Evolutionary conservation across 1,284 basidiomycete species (phyloP), one percentile per base, ranked within the genome.

Genomic region (Acaromyces ingoldii): DNA sequence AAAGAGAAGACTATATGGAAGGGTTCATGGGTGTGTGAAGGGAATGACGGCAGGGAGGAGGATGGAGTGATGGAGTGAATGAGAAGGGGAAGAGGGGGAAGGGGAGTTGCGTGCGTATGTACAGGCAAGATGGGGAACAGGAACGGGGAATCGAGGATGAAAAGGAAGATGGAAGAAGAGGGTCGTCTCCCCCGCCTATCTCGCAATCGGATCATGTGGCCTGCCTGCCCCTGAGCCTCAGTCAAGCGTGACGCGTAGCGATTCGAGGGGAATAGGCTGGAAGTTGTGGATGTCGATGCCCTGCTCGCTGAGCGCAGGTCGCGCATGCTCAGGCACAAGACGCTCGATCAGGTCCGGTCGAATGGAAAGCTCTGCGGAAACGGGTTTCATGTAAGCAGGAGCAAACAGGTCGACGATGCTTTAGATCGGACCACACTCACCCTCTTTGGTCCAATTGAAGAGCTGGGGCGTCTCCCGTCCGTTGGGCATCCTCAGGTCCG

Each of bases 361-460:
- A 64, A 95, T 86, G 41, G 91, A 96, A 41, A 98, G 83, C 79
- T 98, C 93, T 89, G 79, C 21, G 24, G 24, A 22, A 21, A 15
- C 13, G 15, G 33, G 50, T 6, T 17, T 2, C 1, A 17, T 34
- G 33, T 17, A 17, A 34, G 1, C 2, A 34, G 7, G 13, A 7
- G 7, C 7, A 6, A 30, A 13, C 3, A 3, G 6, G 19, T 29
- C 4, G 24, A 9, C 13, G 17, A 17, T 36, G 45, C 37, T 28
- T 34, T 34, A 13, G 11, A 13, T 34, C 19, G 33, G 11, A 34
- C 13, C 13, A 13, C 29, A 78, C 87, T 78, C 66, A 90, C 90
- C 89, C 80, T 97, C 92, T 65, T 87, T 85, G 58, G 91, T 93
- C 77, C 95, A 97, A 80, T 99, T 85, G 79, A 98, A 98, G 60